Evolutionary conservation across 208 protist species (phyloP).

Genomic region (Trichomonas tenax): DNA sequence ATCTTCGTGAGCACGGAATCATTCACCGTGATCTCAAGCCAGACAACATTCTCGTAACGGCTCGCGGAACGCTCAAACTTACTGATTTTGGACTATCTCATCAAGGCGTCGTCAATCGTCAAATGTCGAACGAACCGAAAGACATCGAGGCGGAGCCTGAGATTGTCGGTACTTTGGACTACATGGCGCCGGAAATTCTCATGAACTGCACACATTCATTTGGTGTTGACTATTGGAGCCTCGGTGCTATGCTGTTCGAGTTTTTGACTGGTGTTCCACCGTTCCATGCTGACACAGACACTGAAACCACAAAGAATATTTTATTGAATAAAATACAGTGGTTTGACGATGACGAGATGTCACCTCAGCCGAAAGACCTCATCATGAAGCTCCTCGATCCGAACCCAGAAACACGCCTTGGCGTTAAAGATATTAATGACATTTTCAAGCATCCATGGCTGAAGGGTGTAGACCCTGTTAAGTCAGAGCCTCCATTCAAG

Average conservation of each 20-base stretch:
- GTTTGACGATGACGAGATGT: background rate
- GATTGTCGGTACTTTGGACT: background rate
- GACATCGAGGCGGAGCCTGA: background rate
- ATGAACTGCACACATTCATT: background rate
- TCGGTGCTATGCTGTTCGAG: background rate
- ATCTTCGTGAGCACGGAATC: background rate
- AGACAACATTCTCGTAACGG: background rate
- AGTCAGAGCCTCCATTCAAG: background rate
- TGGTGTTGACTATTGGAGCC: background rate
- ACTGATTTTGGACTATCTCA: background rate
- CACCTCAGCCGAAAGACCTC: background rate
- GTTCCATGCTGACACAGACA: background rate
- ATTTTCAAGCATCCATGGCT: constrained; percentile 22
- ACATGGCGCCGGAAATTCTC: background rate
- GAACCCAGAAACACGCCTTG: background rate
- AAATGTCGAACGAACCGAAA: background rate
- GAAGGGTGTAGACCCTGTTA: too few relatives aligned
- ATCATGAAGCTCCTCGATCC: background rate
- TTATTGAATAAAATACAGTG: background rate
- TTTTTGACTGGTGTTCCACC: background rate
- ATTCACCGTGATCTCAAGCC: background rate
- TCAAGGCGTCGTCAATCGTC: background rate
- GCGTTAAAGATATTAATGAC: background rate
- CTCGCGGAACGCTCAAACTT: background rate
- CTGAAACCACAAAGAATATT: background rate